Evolutionary conservation across 2,329 filamentous ascomycete genomes (phyloP).

Genomic region (Aspergillus floridensis): DNA sequence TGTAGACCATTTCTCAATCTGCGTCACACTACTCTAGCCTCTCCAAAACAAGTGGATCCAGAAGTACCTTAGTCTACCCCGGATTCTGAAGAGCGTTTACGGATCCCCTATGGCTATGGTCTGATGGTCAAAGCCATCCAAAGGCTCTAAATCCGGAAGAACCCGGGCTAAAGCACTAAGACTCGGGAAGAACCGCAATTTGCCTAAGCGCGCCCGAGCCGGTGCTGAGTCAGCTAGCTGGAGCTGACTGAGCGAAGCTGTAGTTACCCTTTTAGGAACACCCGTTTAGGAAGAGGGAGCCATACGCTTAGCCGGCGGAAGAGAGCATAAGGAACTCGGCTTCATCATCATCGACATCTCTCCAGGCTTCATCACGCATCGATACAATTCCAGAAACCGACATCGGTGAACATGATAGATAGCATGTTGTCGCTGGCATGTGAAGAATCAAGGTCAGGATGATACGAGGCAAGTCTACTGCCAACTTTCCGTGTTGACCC

Average conservation of each 20-base stretch:
- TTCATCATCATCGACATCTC: neutral
- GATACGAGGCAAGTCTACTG: neutral
- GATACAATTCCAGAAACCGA: neutral
- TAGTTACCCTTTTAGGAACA: neutral
- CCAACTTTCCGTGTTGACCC: neutral
- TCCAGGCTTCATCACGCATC: neutral
- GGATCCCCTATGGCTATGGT: no score
- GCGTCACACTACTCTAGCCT: no score
- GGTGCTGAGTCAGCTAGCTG: neutral
- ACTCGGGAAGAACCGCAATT: conserved; percentile 1
- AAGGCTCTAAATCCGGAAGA: conserved; percentile 3
- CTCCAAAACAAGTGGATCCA: no score
- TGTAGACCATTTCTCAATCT: no score
- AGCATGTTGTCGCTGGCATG: neutral
- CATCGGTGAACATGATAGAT: neutral
- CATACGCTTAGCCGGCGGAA: neutral
- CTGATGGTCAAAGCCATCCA: no score
- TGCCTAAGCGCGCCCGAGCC: no score
- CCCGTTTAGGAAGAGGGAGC: neutral
- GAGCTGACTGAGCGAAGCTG: neutral
- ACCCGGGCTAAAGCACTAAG: neutral
- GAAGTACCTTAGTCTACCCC: no score
- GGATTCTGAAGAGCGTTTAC: no score
- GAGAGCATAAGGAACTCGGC: neutral
- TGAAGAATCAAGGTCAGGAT: neutral